Conservation (phyloP, 2,329 filamentous ascomycete genomes). For the Clarireedia homoeocarpa region DNA sequence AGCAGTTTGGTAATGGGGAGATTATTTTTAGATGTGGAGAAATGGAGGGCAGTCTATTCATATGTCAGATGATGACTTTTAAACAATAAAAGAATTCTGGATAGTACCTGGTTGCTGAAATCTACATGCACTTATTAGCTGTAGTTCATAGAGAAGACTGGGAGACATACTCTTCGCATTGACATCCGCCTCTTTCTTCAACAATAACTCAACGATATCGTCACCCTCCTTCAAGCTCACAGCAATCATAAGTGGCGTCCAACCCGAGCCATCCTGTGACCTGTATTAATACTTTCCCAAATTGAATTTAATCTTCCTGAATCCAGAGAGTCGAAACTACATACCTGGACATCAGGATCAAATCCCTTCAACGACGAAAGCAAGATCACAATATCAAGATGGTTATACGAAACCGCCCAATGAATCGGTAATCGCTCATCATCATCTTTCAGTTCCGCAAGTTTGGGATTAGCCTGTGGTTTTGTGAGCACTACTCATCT, state of each 20-base stretch:
- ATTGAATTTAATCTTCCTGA: background rate
- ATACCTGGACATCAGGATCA: slow-evolving; percentile 73
- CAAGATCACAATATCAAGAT: slow-evolving; percentile 63
- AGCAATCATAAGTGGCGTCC: slow-evolving; percentile 81
- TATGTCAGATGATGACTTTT: slow-evolving; percentile 1
- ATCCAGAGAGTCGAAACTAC: background rate
- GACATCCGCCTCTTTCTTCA: slow-evolving; percentile 62
- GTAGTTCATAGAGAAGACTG: too few species aligned
- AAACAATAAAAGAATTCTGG: background rate
- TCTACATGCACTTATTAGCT: slow-evolving; percentile 34
- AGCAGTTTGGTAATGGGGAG: slow-evolving; percentile 73
- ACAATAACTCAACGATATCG: slow-evolving; percentile 56
- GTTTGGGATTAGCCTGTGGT: slow-evolving; percentile 65
- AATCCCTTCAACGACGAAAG: slow-evolving; percentile 66
- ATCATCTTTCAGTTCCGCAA: slow-evolving; percentile 65
- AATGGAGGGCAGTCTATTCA: slow-evolving; percentile 74
- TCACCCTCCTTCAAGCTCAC: slow-evolving; percentile 67
- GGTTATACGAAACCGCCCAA: slow-evolving; percentile 86
- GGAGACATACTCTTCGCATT: slow-evolving; percentile 57
- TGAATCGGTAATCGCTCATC: slow-evolving; percentile 88
- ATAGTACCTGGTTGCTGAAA: slow-evolving; percentile 53
- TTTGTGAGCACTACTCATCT: slow-evolving; percentile 6
- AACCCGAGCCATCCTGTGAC: slow-evolving; percentile 63
- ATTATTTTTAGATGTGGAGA: slow-evolving; percentile 83
- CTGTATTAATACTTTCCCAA: background rate